Base-by-base conservation (phyloP, 345 rosid species). In the Reutealis trisperma region DNA sequence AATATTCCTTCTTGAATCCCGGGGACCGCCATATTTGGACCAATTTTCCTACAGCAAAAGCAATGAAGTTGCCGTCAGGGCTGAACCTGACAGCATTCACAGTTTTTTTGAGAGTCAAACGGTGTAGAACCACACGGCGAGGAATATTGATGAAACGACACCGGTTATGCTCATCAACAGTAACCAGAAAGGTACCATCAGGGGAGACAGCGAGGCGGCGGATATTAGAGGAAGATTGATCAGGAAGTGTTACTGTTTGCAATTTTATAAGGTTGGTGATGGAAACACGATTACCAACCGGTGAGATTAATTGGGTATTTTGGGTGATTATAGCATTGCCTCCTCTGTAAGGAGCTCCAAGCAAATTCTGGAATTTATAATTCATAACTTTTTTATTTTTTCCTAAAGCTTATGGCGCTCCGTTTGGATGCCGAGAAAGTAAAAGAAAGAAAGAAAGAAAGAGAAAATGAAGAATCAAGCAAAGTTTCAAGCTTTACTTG, bases 1-100 rank as follows among this genome's bases (percentile, higher is more conserved):
- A 93, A 58, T 84, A 87, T 51, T 89, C 96, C 71, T 84, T 88
- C 72, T 83, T 88, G 67, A 91, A 96, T 52, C 94, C 96, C 14
- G 98, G 99, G 2, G 97, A 90, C 67, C 88, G 84, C 98, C 98
- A 96, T 10, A 96, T 86, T 81, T 96, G 93, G 24, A 96, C 89
- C 82, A 96, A 80, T 66, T 93, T 96, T n/a, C 97, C 98, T 0
- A 86, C 49, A 15, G 88, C 99, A 3, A 92, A 94, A 0, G 98
- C 99, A 30, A 96, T 85, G 67, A 78, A 85, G 59, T 86, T 90
- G 8, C 98, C 95, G 45, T 91, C 83, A n/a, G 97, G 94, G 74
- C 97, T 93, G 69, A 93, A 93, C 77, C 82, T 82, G 62, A 92
- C 34, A 63, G 91, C 87, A 15, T 86, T 70, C 6, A 93, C 98